Evolutionary conservation across 176 grass and related monocot genomes (phyloP).

Genomic region (Lolium multiflorum): DNA sequence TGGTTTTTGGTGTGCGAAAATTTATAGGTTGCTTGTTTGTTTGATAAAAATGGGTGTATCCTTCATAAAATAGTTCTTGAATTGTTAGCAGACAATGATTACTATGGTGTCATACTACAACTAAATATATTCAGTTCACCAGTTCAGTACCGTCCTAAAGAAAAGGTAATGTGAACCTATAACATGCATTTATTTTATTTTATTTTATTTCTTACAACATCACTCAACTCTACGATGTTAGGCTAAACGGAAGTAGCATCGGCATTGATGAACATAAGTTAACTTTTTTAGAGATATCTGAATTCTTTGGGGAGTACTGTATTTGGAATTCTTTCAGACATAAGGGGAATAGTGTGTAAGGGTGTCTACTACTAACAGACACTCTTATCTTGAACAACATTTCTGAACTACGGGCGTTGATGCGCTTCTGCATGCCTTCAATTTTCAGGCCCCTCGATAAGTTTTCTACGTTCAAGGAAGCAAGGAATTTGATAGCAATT

Average conservation of each 20-base stretch:
- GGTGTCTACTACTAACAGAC: slow-evolving; percentile 49
- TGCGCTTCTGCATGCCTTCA: slow-evolving; percentile 90
- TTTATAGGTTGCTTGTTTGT: not conserved
- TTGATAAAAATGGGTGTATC: not conserved
- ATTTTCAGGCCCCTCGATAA: slow-evolving; percentile 72
- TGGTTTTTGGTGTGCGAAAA: not conserved
- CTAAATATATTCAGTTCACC: not conserved
- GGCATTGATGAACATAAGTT: no score
- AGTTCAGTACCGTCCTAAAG: not conserved
- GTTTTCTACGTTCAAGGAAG: slow-evolving; percentile 74
- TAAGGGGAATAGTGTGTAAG: no score
- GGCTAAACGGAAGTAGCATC: no score
- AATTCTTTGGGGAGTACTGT: no score
- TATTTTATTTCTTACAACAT: no score
- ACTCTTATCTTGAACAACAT: slow-evolving; percentile 90
- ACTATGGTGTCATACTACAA: not conserved
- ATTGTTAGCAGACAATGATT: not conserved
- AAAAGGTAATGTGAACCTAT: no score
- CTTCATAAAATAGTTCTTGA: not conserved
- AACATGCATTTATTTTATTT: no score
- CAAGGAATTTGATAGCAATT: no score
- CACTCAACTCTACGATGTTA: no score
- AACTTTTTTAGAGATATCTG: no score
- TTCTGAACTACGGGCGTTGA: slow-evolving; percentile 79
- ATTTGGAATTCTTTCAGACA: no score